Evolutionary conservation across 345 rosid genomes (phyloP), one percentile per base, ranked within the genome.

Genomic region (Eucalyptus cloeziana): DNA sequence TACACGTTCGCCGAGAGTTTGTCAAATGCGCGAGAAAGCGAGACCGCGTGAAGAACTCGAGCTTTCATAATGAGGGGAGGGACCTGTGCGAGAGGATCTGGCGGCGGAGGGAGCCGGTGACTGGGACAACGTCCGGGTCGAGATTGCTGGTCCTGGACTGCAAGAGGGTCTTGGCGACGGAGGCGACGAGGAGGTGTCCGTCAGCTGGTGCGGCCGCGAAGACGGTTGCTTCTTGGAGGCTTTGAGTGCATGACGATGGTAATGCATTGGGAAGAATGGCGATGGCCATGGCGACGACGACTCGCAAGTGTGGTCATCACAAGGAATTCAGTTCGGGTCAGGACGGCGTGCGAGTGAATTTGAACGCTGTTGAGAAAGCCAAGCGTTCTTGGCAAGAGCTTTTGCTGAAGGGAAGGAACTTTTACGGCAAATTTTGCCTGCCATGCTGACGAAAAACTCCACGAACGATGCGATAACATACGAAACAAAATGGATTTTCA

Each of bases 21-120:
- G 96, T 91, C 94, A 33, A 52, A 33, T 94, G 95, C 62, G 93
- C 87, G 64, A 95, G 89, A 89, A 96, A 93, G 88, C 86, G 64
- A 79, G 95, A 93, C 96, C 96, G 91, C 49, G 91, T 85, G 93
- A 97, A 95, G 89, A 96, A 95, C 45, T 91, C 97, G 4, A 96
- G 91, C 91, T 93, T 96, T 89, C 91, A 94, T 43, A 94, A 94
- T 7, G 93, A 92, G 80, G 94, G 94, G 54, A 97, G 89, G 85
- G 94, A 94, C 86, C 79, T 90, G 85, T 92, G 93, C 86, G 94
- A 92, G 90, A 95, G 95, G 89, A 97, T 93, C 58, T 94, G 91
- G 81, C 50, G 85, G 88, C 95, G 95, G 86, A 97, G 92, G 12
- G 96, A 51, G 69, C 95, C 94, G 22, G 98, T 93, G 44, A 96